A percentile compares a stretch with the other conserved stretches of the same genome.
These are phyloP conservation scores for Scenedesmus sp. DNA, from an alignment of 163 green algal species.

Conservation along the genomic window DNA sequence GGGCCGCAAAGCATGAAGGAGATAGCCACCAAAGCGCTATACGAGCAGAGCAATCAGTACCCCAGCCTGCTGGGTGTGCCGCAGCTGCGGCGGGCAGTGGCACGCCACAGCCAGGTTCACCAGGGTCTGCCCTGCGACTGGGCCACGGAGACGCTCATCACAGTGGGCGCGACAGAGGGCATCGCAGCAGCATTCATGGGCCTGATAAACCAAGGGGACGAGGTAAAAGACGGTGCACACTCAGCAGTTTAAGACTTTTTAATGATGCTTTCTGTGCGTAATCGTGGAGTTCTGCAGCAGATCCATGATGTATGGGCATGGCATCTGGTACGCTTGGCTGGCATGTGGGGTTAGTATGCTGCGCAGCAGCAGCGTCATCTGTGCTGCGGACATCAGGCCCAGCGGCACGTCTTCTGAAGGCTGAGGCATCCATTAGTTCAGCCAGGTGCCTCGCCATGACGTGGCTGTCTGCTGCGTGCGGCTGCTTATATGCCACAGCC, in stretches of 20 bases:
- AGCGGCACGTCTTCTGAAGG: no score
- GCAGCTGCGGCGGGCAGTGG: constrained; percentile 82
- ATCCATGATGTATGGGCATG: no score
- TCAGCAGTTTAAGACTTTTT: no score
- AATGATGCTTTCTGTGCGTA: no score
- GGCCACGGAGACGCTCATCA: constrained; percentile 83
- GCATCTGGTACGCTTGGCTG: no score
- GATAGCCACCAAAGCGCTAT: constrained; percentile 62
- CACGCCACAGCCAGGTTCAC: constrained; percentile 66
- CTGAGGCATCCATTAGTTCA: no score
- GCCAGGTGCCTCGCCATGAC: no score
- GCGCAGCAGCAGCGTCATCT: no score
- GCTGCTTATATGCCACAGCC: neutral
- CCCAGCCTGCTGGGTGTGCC: constrained; percentile 75
- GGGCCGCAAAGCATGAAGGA: constrained; percentile 75
- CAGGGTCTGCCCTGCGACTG: constrained; percentile 78
- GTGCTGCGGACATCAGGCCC: no score
- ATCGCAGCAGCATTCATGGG: constrained; percentile 85
- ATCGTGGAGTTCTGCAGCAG: no score
- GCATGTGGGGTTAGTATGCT: no score
- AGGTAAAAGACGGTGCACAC: constrained; percentile 64
- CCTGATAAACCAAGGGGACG: constrained; percentile 83
- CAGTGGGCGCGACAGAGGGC: constrained; percentile 88
- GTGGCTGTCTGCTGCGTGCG: neutral
- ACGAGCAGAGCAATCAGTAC: constrained; percentile 78